phyloP scores from a whole-genome alignment of 768 basidiomycete genomes.

The Auricularia sp. region DNA sequence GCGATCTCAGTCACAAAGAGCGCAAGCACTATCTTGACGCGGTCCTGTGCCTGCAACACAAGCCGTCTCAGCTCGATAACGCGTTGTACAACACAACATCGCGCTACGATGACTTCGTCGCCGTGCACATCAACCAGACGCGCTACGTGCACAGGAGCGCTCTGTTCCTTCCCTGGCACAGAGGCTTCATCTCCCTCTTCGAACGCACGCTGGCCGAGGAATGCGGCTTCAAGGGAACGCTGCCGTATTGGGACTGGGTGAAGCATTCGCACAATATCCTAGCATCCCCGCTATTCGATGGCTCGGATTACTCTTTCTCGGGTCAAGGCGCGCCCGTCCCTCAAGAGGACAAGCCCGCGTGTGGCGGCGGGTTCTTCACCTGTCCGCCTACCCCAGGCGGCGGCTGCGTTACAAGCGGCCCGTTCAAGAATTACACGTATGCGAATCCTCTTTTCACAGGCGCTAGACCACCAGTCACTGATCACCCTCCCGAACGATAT shows the following conservation, averaged over 20 bases:
- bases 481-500: too few species aligned
- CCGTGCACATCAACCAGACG: background rate
- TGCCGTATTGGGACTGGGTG: conserved; percentile 22
- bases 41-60: background rate
- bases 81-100: background rate
- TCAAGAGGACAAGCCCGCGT: background rate
- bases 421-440: background rate
- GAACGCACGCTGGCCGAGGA: conserved; percentile 17
- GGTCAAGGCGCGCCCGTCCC: background rate
- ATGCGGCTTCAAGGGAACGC: conserved; percentile 19
- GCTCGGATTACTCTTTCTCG: background rate
- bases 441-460: background rate
- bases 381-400: background rate
- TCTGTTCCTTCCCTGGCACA: conserved; percentile 27
- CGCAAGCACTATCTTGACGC: background rate
- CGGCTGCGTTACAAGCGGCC: background rate
- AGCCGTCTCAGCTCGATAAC: background rate
- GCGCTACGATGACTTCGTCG: background rate
- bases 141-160: background rate
- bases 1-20: background rate
- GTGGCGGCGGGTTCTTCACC: background rate
- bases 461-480: background rate
- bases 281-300: background rate
- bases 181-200: conserved; percentile 18
- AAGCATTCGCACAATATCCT: background rate